Evolutionary conservation across 1,284 basidiomycete species (phyloP).

Genomic region (Puccinia horiana): DNA sequence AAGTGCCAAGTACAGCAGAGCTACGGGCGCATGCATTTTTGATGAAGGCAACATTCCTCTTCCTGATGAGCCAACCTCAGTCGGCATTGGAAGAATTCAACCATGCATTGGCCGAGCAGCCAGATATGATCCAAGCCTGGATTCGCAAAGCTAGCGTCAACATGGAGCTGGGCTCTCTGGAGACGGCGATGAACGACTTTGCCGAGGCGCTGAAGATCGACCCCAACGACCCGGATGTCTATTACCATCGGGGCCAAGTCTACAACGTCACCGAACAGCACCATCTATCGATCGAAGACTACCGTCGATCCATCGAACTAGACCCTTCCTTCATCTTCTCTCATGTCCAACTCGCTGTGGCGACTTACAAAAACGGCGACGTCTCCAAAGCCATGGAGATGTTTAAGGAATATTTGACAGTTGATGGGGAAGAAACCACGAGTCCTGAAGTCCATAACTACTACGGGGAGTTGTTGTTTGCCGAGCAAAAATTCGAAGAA

Average conservation of each 20-base stretch:
- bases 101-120: constrained; percentile 72
- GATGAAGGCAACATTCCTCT: constrained; percentile 80
- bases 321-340: constrained; percentile 86
- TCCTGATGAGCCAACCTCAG: constrained; percentile 63
- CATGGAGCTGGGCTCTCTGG: constrained; percentile 79
- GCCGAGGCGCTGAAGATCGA: constrained; percentile 84
- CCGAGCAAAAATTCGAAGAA: constrained; percentile 85
- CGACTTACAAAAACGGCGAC: constrained; percentile 87
- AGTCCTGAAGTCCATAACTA: constrained; percentile 57
- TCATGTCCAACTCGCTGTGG: constrained; percentile 95
- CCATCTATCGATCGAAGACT: constrained; percentile 80
- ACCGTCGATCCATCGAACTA: constrained; percentile 80
- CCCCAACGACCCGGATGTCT: constrained; percentile 87
- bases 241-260: constrained; percentile 98
- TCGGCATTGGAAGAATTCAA: constrained; percentile 85
- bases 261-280: constrained; percentile 95
- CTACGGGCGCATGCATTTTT: constrained; percentile 87
- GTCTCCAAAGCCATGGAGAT: constrained; percentile 79
- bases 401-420: constrained; percentile 65
- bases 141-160: constrained; percentile 97
- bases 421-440: neutral
- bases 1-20: constrained; percentile 70
- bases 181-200: constrained; percentile 84
- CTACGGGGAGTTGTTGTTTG: constrained; percentile 91
- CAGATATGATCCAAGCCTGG: constrained; percentile 81